A percentile compares a stretch with the other conserved stretches of the same genome.
phyloP scores from a whole-genome alignment of 1,284 basidiomycete species.

The Phellopilus nigrolimitatus region DNA sequence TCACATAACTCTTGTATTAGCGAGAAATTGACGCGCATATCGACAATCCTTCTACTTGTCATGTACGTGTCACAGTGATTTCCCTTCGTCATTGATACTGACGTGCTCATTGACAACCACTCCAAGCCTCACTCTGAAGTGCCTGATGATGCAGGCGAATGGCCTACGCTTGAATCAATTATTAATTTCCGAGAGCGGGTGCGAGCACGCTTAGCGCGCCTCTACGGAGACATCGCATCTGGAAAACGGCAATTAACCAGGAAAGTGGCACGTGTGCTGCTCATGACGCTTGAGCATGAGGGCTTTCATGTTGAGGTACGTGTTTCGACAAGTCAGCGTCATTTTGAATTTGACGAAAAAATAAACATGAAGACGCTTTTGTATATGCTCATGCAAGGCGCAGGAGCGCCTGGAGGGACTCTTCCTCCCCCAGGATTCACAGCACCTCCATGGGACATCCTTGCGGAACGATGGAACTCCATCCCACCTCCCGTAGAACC shows the following conservation, averaged over 20 bases:
- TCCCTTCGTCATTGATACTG: constrained; percentile 1
- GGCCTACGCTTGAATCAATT: constrained; percentile 77
- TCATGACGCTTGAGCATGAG: constrained; percentile 90
- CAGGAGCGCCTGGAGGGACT: constrained; percentile 60
- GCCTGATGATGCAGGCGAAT: constrained; percentile 75
- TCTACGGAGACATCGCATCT: constrained; percentile 70
- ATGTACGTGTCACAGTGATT: constrained; percentile 45
- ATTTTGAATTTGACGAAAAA: constrained; percentile 15
- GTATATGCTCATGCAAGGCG: constrained; percentile 88
- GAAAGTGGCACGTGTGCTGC: constrained; percentile 73
- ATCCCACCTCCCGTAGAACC: constrained; percentile 37
- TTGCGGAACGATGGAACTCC: constrained; percentile 63
- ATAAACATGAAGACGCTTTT: constrained; percentile 69
- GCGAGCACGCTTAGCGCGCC: constrained; percentile 58
- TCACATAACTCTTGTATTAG: constrained; percentile 34
- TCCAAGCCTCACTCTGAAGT: constrained; percentile 88
- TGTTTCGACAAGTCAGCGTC: background rate
- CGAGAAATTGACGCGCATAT: constrained; percentile 96
- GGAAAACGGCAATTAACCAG: constrained; percentile 58
- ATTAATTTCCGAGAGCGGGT: constrained; percentile 77
- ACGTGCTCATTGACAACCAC: background rate
- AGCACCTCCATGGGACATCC: constrained; percentile 69
- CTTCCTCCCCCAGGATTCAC: constrained; percentile 75
- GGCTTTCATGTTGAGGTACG: constrained; percentile 74
- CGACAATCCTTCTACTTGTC: constrained; percentile 80